Base-by-base conservation (phyloP, 2,329 filamentous ascomycete species). In the Pseudogymnoascus sp. region DNA sequence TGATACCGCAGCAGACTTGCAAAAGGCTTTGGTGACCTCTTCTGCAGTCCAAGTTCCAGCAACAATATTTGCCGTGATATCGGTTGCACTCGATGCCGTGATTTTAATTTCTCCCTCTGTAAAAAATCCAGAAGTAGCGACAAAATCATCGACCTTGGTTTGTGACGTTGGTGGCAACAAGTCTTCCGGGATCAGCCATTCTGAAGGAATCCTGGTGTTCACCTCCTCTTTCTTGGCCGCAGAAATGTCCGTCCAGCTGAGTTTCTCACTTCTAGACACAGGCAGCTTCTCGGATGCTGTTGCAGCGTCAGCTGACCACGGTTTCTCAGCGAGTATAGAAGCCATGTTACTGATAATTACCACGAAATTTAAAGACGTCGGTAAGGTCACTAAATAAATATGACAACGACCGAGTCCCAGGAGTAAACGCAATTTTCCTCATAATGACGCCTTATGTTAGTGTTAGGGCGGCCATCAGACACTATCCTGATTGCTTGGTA, bases 1-100 rank as follows among this genome's bases (percentile, higher is more conserved):
- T 6, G 82, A 82, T 18, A 81, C 79, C 3, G 80, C 75, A 3
- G 82, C 80, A 28, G 79, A 73, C 70, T 84, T 84, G 67, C 80
- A 83, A 66, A 84, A 84, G 0, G 80, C 80, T 62, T 70, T 73
- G 2, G 80, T 79, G 6, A 85, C 81, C 62, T 81, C 74, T 61
- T 79, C 76, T 64, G 83, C 78, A 4, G 76, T 83, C 77, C 80
- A 83, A 72, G 6, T 71, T 23, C 73, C 72, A 3, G 67, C 67
- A 40, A 67, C 67, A 21, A 77, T 71, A 43, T 75, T 74, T 3
- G 69, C 46, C 1, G 77, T 66, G 42, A 76, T 75, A 8, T 70
- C 67, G 8, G 69, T 68, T 1, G 75, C 75, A 43, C 28, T 59
- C 3, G 53, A 34, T 21, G 21, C 25, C 1, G 81, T 81, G 43